Conservation (phyloP, 768 basidiomycete species). For the Leccinum subtestaceum region DNA sequence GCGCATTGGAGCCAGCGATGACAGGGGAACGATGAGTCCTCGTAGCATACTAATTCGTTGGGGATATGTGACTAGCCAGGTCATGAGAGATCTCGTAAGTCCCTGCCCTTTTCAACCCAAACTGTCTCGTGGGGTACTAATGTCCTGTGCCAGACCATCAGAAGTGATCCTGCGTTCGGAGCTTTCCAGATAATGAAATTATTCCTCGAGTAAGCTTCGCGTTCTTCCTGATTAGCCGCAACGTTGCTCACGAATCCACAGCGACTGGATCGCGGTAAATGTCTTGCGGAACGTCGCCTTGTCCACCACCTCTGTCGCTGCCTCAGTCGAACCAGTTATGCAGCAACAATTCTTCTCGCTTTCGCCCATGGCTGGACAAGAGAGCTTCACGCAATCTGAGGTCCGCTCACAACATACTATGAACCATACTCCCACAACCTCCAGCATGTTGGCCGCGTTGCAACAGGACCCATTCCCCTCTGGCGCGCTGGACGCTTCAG, state of each 20-base stretch:
- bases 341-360: conserved; percentile 85
- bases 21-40: conserved; percentile 79
- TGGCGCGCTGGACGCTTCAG: conserved; percentile 62
- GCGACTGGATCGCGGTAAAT: conserved; percentile 91
- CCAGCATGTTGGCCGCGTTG: conserved; percentile 86
- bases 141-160: conserved; percentile 63
- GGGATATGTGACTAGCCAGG: conserved; percentile 91
- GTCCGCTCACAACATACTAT: conserved; percentile 60
- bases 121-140: not conserved
- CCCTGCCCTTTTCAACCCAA: conserved; percentile 10
- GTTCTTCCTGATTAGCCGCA: conserved; percentile 3
- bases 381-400: conserved; percentile 68
- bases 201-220: conserved; percentile 74
- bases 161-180: conserved; percentile 89
- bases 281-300: conserved; percentile 83
- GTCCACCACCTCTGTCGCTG: conserved; percentile 88
- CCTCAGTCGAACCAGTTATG: conserved; percentile 89
- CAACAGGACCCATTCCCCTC: conserved; percentile 72
- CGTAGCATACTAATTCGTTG: conserved; percentile 85
- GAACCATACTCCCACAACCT: conserved; percentile 82
- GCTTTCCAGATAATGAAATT: conserved; percentile 90
- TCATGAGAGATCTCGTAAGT: conserved; percentile 88
- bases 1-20: conserved; percentile 60
- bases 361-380: conserved; percentile 88
- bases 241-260: conserved; percentile 32